Evolutionary conservation across 2,329 filamentous ascomycete species (phyloP).

Genomic region (Claviceps spartinae): DNA sequence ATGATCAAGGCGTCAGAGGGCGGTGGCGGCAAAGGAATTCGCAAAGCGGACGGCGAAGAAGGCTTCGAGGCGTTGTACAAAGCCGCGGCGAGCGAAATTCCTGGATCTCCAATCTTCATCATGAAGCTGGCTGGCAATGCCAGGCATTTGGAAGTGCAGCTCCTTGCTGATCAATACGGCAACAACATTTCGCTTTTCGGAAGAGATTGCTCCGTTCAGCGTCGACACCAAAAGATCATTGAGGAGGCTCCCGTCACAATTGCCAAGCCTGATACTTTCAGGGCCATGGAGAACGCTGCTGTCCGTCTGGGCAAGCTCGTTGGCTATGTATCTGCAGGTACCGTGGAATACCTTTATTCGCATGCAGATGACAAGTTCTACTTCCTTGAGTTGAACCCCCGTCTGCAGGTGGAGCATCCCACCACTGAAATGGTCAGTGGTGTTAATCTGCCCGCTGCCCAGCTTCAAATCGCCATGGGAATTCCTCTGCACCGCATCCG

Average conservation of each 20-base stretch:
- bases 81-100: constrained; percentile 92
- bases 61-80: constrained; percentile 83
- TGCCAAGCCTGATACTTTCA: constrained; percentile 78
- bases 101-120: constrained; percentile 98
- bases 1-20: constrained; percentile 99
- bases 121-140: constrained; percentile 99
- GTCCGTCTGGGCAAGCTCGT: constrained; percentile 88
- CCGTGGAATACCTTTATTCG: constrained; percentile 97
- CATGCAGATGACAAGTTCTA: constrained; percentile 98
- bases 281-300: constrained; percentile 90
- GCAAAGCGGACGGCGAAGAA: constrained; percentile 78
- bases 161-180: constrained; percentile 96
- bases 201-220: constrained; percentile 95
- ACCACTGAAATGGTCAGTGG: constrained; percentile 99
- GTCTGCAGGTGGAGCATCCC: constrained; percentile 98
- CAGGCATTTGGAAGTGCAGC: constrained; percentile 90
- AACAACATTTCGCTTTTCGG: constrained; percentile 99
- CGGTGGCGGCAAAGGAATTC: constrained; percentile 97
- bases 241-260: constrained; percentile 98
- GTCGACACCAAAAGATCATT: constrained; percentile 98
- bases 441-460: constrained; percentile 90
- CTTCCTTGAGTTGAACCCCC: constrained; percentile 95
- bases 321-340: constrained; percentile 96
- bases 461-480: constrained; percentile 98
- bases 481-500: constrained; percentile 87